A percentile compares a stretch with the other conserved stretches of the same genome.
Evolutionary conservation across 805 yeast genomes (phyloP).

Genomic region (Saccharomycopsis fermentans): DNA sequence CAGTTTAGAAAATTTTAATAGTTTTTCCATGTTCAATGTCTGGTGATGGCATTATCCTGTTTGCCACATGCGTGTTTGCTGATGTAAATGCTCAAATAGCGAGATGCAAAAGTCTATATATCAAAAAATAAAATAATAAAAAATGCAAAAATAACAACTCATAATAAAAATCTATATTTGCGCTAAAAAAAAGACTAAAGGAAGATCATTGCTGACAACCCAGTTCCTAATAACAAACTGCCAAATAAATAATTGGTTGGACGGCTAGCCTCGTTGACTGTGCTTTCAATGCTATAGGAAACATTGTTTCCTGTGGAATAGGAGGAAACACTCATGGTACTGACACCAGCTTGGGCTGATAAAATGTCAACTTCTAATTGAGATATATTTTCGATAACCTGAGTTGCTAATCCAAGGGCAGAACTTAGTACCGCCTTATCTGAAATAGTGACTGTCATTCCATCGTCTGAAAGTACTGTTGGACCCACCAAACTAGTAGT

Average conservation of each 20-base stretch:
- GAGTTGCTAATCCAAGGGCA: background rate
- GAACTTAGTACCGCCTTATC: background rate
- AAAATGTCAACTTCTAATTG: background rate
- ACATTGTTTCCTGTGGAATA: background rate
- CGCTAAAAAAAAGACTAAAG: background rate
- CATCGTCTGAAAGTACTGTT: background rate
- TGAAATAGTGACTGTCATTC: background rate
- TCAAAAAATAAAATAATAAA: background rate
- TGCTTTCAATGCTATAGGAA: background rate
- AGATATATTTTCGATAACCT: background rate
- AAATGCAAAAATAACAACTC: background rate
- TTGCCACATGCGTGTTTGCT: no score
- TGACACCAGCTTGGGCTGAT: background rate
- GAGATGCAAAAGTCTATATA: background rate
- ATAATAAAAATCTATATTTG: background rate
- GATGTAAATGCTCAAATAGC: no score
- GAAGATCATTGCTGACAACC: background rate
- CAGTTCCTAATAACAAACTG: background rate
- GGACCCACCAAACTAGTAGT: slow-evolving; percentile 1
- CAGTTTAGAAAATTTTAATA: no score
- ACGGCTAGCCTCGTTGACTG: background rate
- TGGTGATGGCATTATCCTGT: no score
- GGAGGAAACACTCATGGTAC: background rate
- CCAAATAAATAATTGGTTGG: background rate
- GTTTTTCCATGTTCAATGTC: no score